Conservation (phyloP, 768 basidiomycete genomes). For the Panellus pusillus region DNA sequence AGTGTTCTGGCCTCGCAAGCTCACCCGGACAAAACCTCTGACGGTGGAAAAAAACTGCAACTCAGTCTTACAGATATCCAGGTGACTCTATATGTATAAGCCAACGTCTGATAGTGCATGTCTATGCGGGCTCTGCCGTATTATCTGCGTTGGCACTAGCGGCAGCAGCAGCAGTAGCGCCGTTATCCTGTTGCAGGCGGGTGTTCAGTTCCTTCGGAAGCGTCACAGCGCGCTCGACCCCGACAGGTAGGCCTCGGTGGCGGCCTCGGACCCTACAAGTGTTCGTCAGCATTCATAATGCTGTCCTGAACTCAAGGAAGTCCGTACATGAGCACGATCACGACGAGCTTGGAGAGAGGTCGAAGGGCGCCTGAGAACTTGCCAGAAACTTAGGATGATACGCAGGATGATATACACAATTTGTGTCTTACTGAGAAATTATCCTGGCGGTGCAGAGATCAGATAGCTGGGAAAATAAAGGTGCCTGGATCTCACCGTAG, state of each 20-base stretch:
- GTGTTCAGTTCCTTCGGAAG: constrained; percentile 23
- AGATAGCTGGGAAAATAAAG: background rate
- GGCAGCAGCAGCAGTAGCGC: background rate
- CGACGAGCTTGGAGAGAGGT: constrained; percentile 71
- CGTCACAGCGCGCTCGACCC: constrained; percentile 49
- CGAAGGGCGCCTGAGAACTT: constrained; percentile 58
- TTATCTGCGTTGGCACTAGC: background rate
- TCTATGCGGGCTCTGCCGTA: no score
- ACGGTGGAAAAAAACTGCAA: no score
- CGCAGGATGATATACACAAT: no score
- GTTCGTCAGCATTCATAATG: background rate
- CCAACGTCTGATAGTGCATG: no score
- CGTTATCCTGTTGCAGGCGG: background rate
- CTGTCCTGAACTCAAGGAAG: background rate
- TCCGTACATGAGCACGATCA: constrained; percentile 66
- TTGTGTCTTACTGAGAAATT: constrained; percentile 44
- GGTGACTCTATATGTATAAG: no score
- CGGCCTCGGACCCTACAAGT: constrained; percentile 58
- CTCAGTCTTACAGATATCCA: no score
- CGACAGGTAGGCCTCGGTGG: constrained; percentile 69
- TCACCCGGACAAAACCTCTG: no score
- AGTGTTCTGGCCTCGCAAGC: no score
- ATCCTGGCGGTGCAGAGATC: constrained; percentile 31
- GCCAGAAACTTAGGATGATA: background rate
- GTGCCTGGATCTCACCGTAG: constrained; percentile 30